Evolutionary conservation across 2,329 filamentous ascomycete species (phyloP).

Genomic region (Leptosphaerulina australis): DNA sequence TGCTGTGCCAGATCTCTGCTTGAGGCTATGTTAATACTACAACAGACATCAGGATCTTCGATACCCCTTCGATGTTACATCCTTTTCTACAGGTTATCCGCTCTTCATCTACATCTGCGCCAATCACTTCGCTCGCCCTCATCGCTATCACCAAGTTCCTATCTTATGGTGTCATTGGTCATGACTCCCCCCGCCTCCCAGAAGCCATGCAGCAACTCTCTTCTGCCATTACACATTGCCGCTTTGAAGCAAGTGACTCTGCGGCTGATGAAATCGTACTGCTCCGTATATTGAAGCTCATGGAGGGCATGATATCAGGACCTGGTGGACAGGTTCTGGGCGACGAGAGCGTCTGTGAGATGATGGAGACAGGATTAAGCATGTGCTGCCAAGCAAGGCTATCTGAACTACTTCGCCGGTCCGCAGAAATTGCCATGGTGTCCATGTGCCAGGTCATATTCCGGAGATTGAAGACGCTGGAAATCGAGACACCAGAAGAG

Average conservation of each 20-base stretch:
- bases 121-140: conserved; percentile 92
- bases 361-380: conserved; percentile 97
- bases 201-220: conserved; percentile 94
- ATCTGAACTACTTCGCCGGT: conserved; percentile 86
- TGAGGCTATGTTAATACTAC: conserved; percentile 29
- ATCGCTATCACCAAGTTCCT: conserved; percentile 96
- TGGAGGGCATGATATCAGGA: conserved; percentile 97
- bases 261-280: conserved; percentile 95
- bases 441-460: conserved; percentile 99
- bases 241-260: conserved; percentile 95
- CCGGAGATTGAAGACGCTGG: conserved; percentile 84
- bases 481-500: conserved; percentile 74
- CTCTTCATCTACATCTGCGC: conserved; percentile 91
- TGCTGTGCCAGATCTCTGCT: background rate
- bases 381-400: conserved; percentile 95
- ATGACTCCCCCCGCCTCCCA: conserved; percentile 82
- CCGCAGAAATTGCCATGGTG: conserved; percentile 96
- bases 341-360: conserved; percentile 97
- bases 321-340: conserved; percentile 92
- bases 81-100: conserved; percentile 97
- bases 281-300: conserved; percentile 90
- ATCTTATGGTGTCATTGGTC: conserved; percentile 87
- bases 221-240: conserved; percentile 93
- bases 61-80: conserved; percentile 85
- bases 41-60: conserved; percentile 82